Percentiles rank a stretch among this genome's conserved stretches.
phyloP scores from a whole-genome alignment of 2,329 filamentous ascomycete genomes.

The Hymenotorrendiella dingleyae region DNA sequence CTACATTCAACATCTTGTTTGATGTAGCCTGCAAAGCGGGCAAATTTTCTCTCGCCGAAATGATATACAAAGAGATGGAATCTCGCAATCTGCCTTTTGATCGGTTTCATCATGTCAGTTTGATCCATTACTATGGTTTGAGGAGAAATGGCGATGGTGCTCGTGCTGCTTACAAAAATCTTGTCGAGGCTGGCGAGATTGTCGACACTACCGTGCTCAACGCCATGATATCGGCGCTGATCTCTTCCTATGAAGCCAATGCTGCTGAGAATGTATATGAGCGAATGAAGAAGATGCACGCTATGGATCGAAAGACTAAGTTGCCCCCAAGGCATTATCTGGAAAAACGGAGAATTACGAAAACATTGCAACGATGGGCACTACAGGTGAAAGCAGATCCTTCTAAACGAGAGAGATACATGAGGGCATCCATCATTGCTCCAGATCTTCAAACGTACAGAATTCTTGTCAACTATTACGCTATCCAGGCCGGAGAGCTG shows the following conservation, averaged over 20 bases:
- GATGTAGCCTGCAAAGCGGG: conserved; percentile 81
- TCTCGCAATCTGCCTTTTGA: conserved; percentile 61
- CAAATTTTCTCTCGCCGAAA: conserved; percentile 77
- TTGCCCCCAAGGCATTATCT: conserved; percentile 33
- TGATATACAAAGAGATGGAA: conserved; percentile 77
- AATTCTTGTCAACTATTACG: conserved; percentile 71
- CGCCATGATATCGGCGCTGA: conserved; percentile 72
- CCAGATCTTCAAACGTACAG: conserved; percentile 77
- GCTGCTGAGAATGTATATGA: conserved; percentile 77
- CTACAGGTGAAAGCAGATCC: conserved; percentile 49
- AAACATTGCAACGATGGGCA: conserved; percentile 52
- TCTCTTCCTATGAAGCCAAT: conserved; percentile 67
- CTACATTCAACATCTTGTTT: conserved; percentile 93
- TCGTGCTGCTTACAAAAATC: conserved; percentile 69
- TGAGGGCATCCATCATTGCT: conserved; percentile 58
- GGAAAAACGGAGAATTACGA: conserved; percentile 37
- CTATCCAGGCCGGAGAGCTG: conserved; percentile 63
- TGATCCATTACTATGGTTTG: conserved; percentile 81
- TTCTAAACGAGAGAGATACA: conserved; percentile 46
- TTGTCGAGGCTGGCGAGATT: conserved; percentile 80
- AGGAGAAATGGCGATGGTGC: conserved; percentile 67
- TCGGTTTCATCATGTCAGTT: conserved; percentile 73
- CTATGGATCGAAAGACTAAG: conserved; percentile 13
- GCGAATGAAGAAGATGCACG: conserved; percentile 62
- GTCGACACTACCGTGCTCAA: conserved; percentile 86